Evolutionary conservation across 805 yeast genomes (phyloP), one percentile per base, ranked within the genome.

Genomic region (Lipomyces anomalus): DNA sequence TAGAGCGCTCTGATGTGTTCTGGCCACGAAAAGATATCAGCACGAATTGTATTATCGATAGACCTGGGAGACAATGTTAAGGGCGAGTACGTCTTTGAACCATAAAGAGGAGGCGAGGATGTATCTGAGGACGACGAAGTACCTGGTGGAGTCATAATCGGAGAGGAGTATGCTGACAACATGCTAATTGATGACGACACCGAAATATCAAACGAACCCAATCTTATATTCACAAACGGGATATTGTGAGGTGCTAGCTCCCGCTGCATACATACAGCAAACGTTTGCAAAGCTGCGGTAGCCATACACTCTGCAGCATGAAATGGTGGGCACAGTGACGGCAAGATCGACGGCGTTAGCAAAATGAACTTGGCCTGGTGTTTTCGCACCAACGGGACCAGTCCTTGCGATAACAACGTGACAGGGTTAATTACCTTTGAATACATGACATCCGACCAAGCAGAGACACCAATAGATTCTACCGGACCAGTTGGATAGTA

Each of bases 401-500:
- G 67, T 0, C 85, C 85, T 34, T 71, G 71, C 2, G 75, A 67
- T 28, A 82, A 63, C 22, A 82, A 60, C 38, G 71, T 72, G 38
- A 78, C 57, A 26, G 81, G 78, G 6, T 74, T 62, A 24, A 72
- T 56, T 1, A 77, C 53, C 42, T 78, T 69, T 13, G 74, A 69
- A 48, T 69, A 65, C 22, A 80, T 49, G 20, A 68, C 65, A 2
- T 67, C 67, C 16, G 61, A 59, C 85, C 85, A 78, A n/a, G 74
- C 69, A 9, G 67, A 63, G 11, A 70, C 60, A 7, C 74, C 57
- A n/a, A 78, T 64, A 38, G 74, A 68, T 53, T 82, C 86, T 18
- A 80, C 67, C 0, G 86, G 85, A 0, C 87, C 88, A 2, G 77
- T 63, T 3, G 85, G 84, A 63, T 76, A 80, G 56, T 71, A 76